Evolutionary conservation across 768 basidiomycete genomes (phyloP), one percentile per base, ranked within the genome.

Genomic region (Infundibulicybe gibba): DNA sequence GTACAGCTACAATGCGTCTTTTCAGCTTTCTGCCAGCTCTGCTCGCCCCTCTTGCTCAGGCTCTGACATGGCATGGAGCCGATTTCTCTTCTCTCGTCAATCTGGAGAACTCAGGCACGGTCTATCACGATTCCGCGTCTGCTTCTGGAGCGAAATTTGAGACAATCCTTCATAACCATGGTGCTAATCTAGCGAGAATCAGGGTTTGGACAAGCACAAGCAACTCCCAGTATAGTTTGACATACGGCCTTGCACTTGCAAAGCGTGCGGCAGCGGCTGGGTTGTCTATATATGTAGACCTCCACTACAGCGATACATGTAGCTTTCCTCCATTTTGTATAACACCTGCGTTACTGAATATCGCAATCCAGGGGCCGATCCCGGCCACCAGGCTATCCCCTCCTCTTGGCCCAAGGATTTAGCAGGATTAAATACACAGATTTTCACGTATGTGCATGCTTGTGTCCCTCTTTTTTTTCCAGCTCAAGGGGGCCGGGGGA

Each of bases 251-350:
- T 17, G 68, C 69, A 0, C 61, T 83, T 34, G 81, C 74, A 5
- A 80, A 80, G 61, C 66, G 81, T 9, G 74, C 77, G 39, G 70
- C 67, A 37, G 78, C 76, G 10, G 79, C 77, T 10, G 80, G 80
- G 10, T 72, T 83, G 77, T 65, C 66, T 10, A 54, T 85, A 12
- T 57, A 75, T 35, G 65, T 85, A 9, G 80, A 85, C 53, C 58
- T 83, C 40, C 81, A 85, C 52, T 83, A 75, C 57, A 81, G 80
- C 55, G 81, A 84, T 54, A 81, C 76, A n/a, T 79, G 79, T 80
- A 49, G 21, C 72, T 64, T 32, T 25, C 19, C 12, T 15, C 31
- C 25, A 30, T 46, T 34, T 5, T 21, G 11, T 8, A 14, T 34
- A 14, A 16, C 3, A 3, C 49, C 25, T 16, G 39, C 9, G 11